These are phyloP conservation scores for Salix caprea DNA, from an alignment of 345 rosid genomes.

Conservation along the genomic window DNA sequence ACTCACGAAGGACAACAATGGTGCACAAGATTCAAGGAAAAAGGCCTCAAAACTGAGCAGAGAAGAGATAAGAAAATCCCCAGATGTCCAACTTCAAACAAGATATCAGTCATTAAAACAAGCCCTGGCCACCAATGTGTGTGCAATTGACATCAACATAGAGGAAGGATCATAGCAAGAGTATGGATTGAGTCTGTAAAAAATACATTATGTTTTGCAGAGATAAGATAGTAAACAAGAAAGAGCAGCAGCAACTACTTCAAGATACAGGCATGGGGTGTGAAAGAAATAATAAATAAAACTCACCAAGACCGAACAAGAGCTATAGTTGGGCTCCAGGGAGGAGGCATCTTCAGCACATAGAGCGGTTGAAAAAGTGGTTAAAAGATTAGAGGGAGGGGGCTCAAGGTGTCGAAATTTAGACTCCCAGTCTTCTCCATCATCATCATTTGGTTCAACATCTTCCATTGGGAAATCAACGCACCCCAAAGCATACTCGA, in stretches of 20 bases:
- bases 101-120: background rate
- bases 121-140: no score
- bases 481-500: slow-evolving; percentile 48
- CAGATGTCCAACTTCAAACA: background rate
- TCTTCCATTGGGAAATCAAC: slow-evolving; percentile 63
- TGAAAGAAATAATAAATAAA: background rate
- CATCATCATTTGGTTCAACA: slow-evolving; percentile 36
- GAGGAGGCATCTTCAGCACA: slow-evolving; percentile 18
- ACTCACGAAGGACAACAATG: background rate
- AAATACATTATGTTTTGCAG: no score
- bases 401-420: slow-evolving; percentile 61
- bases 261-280: no score
- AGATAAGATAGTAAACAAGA: no score
- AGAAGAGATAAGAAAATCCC: background rate
- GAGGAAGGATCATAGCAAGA: no score
- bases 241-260: no score
- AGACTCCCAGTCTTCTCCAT: slow-evolving; percentile 55
- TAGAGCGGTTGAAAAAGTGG: slow-evolving; percentile 40
- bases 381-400: slow-evolving; percentile 53
- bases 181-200: no score
- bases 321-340: background rate
- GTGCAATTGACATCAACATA: no score
- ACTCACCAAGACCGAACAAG: slow-evolving; percentile 38
- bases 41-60: background rate
- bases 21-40: background rate